A percentile compares a stretch with the other conserved stretches of the same genome.
These are phyloP conservation scores for Adansonia rubrostipa DNA, from an alignment of 441 rosid species.

Conservation along the genomic window DNA sequence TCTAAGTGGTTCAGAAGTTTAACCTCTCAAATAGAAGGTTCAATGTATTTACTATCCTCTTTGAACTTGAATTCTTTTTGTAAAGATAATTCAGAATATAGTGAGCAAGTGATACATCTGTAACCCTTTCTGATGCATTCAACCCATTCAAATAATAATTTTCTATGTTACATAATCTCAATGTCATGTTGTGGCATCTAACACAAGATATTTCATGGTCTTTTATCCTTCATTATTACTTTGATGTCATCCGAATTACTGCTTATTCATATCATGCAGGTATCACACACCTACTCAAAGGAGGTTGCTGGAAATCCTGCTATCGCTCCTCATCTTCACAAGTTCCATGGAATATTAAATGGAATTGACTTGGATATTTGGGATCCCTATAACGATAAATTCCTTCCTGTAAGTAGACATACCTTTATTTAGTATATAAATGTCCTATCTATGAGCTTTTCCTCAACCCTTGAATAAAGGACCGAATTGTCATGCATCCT, in stretches of 20 bases:
- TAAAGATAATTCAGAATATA: slow-evolving; percentile 1
- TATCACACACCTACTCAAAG: slow-evolving; percentile 77
- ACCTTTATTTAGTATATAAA: slow-evolving; percentile 7
- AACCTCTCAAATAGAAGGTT: neutral
- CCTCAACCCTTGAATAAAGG: neutral
- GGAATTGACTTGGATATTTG: slow-evolving; percentile 96
- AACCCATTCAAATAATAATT: slow-evolving; percentile 10
- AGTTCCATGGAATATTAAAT: slow-evolving; percentile 91
- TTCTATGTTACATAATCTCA: neutral
- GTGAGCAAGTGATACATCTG: slow-evolving; percentile 3
- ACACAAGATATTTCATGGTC: slow-evolving; percentile 9
- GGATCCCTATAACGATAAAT: slow-evolving; percentile 90
- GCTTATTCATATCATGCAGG: slow-evolving; percentile 49
- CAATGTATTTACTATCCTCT: neutral
- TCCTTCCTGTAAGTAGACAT: slow-evolving; percentile 71
- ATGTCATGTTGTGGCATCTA: neutral
- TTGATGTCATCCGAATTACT: slow-evolving; percentile 22
- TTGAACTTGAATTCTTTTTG: slow-evolving; percentile 15
- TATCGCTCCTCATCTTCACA: slow-evolving; percentile 73
- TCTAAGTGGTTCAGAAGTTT: slow-evolving; percentile 10
- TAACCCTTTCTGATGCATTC: slow-evolving; percentile 1
- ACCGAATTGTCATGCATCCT: slow-evolving; percentile 3
- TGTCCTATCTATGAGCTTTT: neutral
- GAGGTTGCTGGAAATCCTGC: slow-evolving; percentile 83
- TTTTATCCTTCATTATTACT: neutral